These are phyloP conservation scores for Alternaria gaisen DNA, from an alignment of 2,329 filamentous ascomycete genomes.

Conservation along the genomic window DNA sequence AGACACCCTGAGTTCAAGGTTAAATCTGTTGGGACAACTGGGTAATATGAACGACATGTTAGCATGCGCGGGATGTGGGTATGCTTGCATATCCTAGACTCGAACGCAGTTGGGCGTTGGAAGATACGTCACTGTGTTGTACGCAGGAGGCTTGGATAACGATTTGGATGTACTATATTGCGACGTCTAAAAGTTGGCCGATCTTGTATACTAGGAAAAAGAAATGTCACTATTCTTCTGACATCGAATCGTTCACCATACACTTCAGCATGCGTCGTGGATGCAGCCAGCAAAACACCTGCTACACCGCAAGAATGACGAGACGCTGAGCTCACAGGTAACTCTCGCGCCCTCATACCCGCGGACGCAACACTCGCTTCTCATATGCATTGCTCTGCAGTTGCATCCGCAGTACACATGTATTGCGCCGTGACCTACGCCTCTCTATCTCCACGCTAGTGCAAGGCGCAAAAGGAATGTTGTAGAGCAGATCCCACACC, in stretches of 20 bases:
- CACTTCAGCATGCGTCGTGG: not conserved
- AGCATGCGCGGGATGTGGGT: not conserved
- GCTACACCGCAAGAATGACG: constrained; percentile 7
- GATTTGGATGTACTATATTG: constrained; percentile 25
- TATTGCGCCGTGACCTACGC: not conserved
- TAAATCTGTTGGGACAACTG: not conserved
- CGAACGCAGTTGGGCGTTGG: not conserved
- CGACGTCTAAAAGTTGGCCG: constrained; percentile 21
- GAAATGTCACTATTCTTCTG: constrained; percentile 11
- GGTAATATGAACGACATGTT: not conserved
- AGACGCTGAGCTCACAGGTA: not conserved
- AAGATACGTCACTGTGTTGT: constrained; percentile 1
- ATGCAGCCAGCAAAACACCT: not conserved
- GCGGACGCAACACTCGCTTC: not conserved
- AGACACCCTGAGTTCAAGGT: constrained; percentile 10
- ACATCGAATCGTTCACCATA: not conserved
- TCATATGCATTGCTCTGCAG: not conserved
- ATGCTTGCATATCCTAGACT: not conserved
- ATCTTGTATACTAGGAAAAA: constrained; percentile 30
- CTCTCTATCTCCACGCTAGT: not conserved
- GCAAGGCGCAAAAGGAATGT: constrained; percentile 3
- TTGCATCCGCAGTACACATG: not conserved
- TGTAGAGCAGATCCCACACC: constrained; percentile 2
- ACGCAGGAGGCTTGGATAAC: constrained; percentile 8
- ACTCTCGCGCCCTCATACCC: not conserved